Conservation (phyloP, 1,284 basidiomycete species). For the Ceratobasidium sp. region DNA sequence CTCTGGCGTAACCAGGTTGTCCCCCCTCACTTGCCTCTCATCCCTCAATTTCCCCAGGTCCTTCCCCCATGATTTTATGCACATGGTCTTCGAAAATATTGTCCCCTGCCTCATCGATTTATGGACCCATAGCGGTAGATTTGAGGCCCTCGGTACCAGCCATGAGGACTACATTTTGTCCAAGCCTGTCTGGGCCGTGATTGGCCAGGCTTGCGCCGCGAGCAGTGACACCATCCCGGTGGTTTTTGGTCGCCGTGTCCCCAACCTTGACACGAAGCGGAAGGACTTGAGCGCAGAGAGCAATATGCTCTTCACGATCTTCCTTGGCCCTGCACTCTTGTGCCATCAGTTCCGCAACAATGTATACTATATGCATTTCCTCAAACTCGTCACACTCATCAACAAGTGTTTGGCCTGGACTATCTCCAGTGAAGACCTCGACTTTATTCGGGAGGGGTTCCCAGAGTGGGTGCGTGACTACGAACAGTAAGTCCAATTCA, state of each 20-base stretch:
- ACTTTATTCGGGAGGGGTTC: slow-evolving; percentile 55
- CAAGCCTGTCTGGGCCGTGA: slow-evolving; percentile 54
- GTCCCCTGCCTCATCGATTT: slow-evolving; percentile 41
- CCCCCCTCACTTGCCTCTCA: slow-evolving; percentile 17
- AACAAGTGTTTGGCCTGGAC: slow-evolving; percentile 59
- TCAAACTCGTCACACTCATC: slow-evolving; percentile 47
- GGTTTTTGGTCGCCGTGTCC: slow-evolving; percentile 57
- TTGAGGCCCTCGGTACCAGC: slow-evolving; percentile 8
- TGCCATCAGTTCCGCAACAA: slow-evolving; percentile 51
- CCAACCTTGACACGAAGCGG: slow-evolving; percentile 56
- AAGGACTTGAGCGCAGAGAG: slow-evolving; percentile 53
- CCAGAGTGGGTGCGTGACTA: slow-evolving; percentile 59
- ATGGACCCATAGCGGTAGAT: slow-evolving; percentile 19
- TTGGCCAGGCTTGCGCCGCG: slow-evolving; percentile 55
- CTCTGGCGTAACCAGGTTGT: slow-evolving; percentile 43
- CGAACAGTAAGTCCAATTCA: slow-evolving; percentile 55
- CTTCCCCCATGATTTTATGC: slow-evolving; percentile 49
- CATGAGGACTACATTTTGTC: slow-evolving; percentile 49
- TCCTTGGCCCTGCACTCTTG: no score
- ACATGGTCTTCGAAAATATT: slow-evolving; percentile 47
- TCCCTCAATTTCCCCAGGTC: slow-evolving; percentile 43
- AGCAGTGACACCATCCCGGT: slow-evolving; percentile 57
- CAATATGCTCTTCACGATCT: slow-evolving; percentile 49
- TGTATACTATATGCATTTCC: slow-evolving; percentile 54
- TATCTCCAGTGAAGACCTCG: slow-evolving; percentile 55